Base-by-base conservation (phyloP, 306 rosid species). In the Alnus glutinosa region DNA sequence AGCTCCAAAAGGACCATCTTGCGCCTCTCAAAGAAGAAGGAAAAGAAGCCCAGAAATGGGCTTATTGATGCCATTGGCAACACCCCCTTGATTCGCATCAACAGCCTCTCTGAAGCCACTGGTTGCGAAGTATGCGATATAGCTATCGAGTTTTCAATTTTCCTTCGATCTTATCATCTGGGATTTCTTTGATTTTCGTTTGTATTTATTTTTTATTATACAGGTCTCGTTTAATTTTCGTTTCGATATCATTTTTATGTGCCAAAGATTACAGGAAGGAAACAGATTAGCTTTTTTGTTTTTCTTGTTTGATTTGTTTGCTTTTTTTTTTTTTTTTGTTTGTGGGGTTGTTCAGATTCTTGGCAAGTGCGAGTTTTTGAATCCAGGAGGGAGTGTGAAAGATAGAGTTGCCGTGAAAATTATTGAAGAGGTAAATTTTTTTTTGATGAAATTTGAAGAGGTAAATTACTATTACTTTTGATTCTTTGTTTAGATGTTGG, bases 351-450 rank as follows among this genome's bases (percentile, higher is more conserved):
- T 59, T 81, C 86, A 95, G 97, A 91, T 95, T 77, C 85, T 91
- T 63, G 99, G 92, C 13, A 95, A 95, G 90, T 91, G 98, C 81
- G 99, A 93, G 85, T 93, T 95, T 79, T 87, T 95, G 89, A 95
- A 95, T 69, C 99, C 98, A 0, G 99, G 99, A 71, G 98, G 98
- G 39, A 95, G 99, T 74, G 98, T 95, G 61, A 95, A 95, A 71
- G 99, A 93, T 69, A 91, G 99, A 18, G 98, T 95, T 71, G 99
- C 98, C 0, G 87, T 93, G 64, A 83, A 93, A 82, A 90, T 93
- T 32, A 93, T 93, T 74, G 85, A 89, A 79, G 99, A 93, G 98
- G 98, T 93, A 39, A 74, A 55, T 19, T 75, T n/a, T n/a, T n/a
- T n/a, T n/a, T n/a, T n/a, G n/a, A n/a, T n/a, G n/a, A n/a, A n/a